phyloP scores from a whole-genome alignment of 139 green algal genomes.

The Chlamydomonas incerta region DNA sequence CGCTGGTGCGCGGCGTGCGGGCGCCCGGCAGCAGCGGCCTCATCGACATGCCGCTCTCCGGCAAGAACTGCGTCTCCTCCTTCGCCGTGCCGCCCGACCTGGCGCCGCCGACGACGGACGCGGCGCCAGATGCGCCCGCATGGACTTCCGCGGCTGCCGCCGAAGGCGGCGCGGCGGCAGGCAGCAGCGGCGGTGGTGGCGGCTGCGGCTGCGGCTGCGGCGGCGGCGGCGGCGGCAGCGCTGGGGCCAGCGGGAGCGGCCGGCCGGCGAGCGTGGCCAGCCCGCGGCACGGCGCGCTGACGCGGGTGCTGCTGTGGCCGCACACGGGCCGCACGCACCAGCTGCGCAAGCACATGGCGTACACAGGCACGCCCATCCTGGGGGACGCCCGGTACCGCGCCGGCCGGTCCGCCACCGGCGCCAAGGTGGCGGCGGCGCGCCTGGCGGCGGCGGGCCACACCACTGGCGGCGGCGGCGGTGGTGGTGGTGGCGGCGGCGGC shows the following conservation, averaged over 20 bases:
- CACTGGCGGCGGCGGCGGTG: too few relatives aligned
- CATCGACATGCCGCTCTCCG: constrained; percentile 48
- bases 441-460: too few relatives aligned
- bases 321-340: constrained; percentile 80
- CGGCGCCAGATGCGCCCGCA: too few relatives aligned
- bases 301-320: constrained; percentile 67
- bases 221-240: neutral
- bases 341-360: constrained; percentile 82
- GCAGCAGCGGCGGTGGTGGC: neutral
- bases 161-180: too few relatives aligned
- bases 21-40: constrained; percentile 46
- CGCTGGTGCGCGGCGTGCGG: constrained; percentile 64
- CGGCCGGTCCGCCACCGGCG: too few relatives aligned
- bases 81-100: constrained; percentile 6
- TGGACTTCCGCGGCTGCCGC: too few relatives aligned
- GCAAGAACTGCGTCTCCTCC: constrained; percentile 32
- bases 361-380: constrained; percentile 67
- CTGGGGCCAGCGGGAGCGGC: neutral
- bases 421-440: too few relatives aligned
- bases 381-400: constrained; percentile 67
- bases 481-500: too few relatives aligned
- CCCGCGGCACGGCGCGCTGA: constrained; percentile 50
- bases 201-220: neutral
- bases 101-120: too few relatives aligned
- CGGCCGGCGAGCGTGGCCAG: neutral